Conservation (phyloP, 257 asterid genomes). For the Osmanthus fragrans region DNA sequence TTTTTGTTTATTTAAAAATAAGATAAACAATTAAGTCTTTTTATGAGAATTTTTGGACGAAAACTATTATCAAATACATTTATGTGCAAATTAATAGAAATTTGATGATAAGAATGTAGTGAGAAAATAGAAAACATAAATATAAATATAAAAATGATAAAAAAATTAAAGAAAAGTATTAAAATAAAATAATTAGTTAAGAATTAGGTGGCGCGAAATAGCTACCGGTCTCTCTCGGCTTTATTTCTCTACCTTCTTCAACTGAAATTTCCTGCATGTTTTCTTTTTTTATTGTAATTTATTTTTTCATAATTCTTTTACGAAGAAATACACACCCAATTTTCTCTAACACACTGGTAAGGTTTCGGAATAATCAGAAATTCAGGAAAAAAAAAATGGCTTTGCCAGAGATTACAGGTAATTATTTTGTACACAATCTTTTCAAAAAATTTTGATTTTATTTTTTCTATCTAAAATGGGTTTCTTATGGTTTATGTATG, state of each 20-base stretch:
- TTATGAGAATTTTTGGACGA: too few relatives aligned
- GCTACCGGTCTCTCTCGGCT: constrained; percentile 32
- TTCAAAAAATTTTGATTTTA: not conserved
- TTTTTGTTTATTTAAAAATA: too few relatives aligned
- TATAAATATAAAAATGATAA: too few relatives aligned
- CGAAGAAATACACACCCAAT: constrained; percentile 3
- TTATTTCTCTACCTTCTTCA: constrained; percentile 24
- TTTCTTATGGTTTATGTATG: constrained; percentile 12
- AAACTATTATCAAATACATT: too few relatives aligned
- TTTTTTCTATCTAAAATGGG: not conserved
- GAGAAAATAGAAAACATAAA: too few relatives aligned
- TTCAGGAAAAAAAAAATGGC: not conserved
- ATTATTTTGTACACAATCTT: not conserved
- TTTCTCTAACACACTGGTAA: not conserved
- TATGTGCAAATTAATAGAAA: too few relatives aligned
- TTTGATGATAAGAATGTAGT: too few relatives aligned
- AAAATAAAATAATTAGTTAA: constrained; percentile 19
- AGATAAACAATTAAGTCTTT: too few relatives aligned
- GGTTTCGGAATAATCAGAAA: too few relatives aligned
- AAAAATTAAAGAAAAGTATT: not conserved
- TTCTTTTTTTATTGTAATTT: not conserved
- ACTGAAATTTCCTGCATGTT: constrained; percentile 31
- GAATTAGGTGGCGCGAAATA: constrained; percentile 60
- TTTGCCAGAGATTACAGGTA: constrained; percentile 33
- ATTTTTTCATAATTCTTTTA: constrained; percentile 1